phyloP scores from a whole-genome alignment of 169 alveolate species.

The Cystoisospora suis region DNA sequence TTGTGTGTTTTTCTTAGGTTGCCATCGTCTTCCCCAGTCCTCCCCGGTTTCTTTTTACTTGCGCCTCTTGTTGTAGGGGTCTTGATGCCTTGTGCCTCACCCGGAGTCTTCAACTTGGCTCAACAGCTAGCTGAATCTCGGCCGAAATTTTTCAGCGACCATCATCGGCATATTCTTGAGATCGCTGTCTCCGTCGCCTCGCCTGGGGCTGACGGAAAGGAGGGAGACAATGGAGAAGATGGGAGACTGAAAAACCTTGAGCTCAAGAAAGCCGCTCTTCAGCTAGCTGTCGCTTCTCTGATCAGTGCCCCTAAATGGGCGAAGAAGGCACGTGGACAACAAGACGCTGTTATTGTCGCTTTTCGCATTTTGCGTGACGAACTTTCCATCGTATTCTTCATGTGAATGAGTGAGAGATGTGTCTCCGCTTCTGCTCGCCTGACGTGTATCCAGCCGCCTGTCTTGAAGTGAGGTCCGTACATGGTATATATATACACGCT shows the following conservation, averaged over 20 bases:
- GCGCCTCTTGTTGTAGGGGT: not conserved
- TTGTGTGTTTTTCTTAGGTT: not conserved
- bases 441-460: too few species aligned
- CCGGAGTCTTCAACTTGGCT: not conserved
- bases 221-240: not conserved
- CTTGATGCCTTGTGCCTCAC: not conserved
- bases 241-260: not conserved
- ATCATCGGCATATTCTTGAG: not conserved
- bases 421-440: too few species aligned
- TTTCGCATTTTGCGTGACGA: not conserved
- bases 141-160: conserved; percentile 1
- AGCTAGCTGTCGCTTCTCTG: not conserved
- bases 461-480: too few species aligned
- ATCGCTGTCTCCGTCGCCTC: not conserved
- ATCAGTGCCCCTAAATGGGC: not conserved
- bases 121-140: not conserved
- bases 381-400: too few species aligned
- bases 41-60: not conserved
- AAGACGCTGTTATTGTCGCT: not conserved
- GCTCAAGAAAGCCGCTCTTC: not conserved
- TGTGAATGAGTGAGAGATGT: too few species aligned
- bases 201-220: not conserved
- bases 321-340: not conserved
- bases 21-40: not conserved
- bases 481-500: too few species aligned